Evolutionary conservation across 768 basidiomycete genomes (phyloP).

Genomic region (Boletus vermiculosoides): DNA sequence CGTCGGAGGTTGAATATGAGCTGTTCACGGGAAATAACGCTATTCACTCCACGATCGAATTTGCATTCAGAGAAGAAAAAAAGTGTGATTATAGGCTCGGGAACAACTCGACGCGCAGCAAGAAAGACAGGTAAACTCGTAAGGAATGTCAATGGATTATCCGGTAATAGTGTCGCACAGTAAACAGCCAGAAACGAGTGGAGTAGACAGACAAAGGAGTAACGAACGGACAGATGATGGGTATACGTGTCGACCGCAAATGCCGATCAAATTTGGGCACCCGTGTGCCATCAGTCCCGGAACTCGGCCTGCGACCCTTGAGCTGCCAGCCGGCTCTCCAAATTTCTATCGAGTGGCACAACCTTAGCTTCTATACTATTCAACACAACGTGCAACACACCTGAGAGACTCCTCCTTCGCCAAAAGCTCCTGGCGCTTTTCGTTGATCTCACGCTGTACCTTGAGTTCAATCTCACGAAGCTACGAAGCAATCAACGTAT

Average conservation of each 20-base stretch:
- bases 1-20: slow-evolving; percentile 31
- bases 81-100: slow-evolving; percentile 21
- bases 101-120: slow-evolving; percentile 23
- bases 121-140: slow-evolving; percentile 31
- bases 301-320: slow-evolving; percentile 83
- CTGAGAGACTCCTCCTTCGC: slow-evolving; percentile 95
- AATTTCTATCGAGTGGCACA: slow-evolving; percentile 50
- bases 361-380: not conserved
- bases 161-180: slow-evolving; percentile 35
- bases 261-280: slow-evolving; percentile 23
- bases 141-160: slow-evolving; percentile 40
- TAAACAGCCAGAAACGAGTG: slow-evolving; percentile 34
- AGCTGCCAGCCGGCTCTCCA: slow-evolving; percentile 88
- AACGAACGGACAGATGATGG: slow-evolving; percentile 34
- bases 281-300: slow-evolving; percentile 50
- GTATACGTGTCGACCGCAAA: slow-evolving; percentile 34
- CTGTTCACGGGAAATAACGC: not conserved
- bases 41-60: slow-evolving; percentile 9
- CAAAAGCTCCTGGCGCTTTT: slow-evolving; percentile 93
- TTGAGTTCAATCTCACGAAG: slow-evolving; percentile 97
- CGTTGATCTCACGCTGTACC: slow-evolving; percentile 96
- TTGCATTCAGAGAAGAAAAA: slow-evolving; percentile 11
- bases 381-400: slow-evolving; percentile 38
- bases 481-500: slow-evolving; percentile 37
- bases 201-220: slow-evolving; percentile 36